Percentiles rank a stretch among this genome's conserved stretches.
Evolutionary conservation across 495 filamentous ascomycete genomes (phyloP).

Genomic region (Lasiosphaeria miniovina): DNA sequence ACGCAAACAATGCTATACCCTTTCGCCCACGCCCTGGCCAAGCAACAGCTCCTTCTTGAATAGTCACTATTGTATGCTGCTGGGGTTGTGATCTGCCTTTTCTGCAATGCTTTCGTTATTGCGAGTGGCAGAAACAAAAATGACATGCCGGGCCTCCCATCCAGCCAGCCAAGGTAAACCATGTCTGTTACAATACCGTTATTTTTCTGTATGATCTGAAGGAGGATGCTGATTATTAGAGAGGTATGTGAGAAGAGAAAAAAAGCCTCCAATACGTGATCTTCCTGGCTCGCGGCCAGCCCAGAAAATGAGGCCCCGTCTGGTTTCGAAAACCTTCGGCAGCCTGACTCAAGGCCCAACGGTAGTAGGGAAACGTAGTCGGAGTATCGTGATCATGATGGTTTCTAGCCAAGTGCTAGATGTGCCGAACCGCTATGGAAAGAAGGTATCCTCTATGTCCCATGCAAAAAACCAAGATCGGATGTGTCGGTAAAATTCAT

Average conservation of each 20-base stretch:
- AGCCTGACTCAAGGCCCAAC: slow-evolving; percentile 5
- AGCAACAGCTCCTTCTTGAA: not conserved
- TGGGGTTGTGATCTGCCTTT: slow-evolving; percentile 11
- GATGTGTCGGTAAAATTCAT: slow-evolving; percentile 30
- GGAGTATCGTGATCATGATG: slow-evolving; percentile 31
- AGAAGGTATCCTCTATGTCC: slow-evolving; percentile 34
- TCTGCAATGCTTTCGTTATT: slow-evolving; percentile 19
- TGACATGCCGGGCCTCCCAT: slow-evolving; percentile 5
- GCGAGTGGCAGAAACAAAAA: slow-evolving; percentile 14
- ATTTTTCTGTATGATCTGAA: slow-evolving; percentile 12
- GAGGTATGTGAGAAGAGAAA: slow-evolving; percentile 1
- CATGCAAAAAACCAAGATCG: slow-evolving; percentile 29
- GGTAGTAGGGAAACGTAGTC: slow-evolving; percentile 12
- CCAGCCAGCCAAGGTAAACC: slow-evolving; percentile 17
- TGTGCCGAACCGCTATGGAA: slow-evolving; percentile 28
- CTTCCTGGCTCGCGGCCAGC: slow-evolving; percentile 8
- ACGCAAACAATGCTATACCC: slow-evolving; percentile 19
- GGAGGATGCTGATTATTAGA: slow-evolving; percentile 3
- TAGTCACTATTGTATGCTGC: not conserved
- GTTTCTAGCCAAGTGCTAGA: slow-evolving; percentile 24
- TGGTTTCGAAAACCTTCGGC: too few species aligned
- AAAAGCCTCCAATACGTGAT: not conserved
- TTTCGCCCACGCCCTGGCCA: too few species aligned
- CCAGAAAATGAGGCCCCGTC: not conserved
- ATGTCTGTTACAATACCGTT: slow-evolving; percentile 23